Evolutionary conservation across 495 filamentous ascomycete genomes (phyloP).

Genomic region (Aspergillus kassunensis): DNA sequence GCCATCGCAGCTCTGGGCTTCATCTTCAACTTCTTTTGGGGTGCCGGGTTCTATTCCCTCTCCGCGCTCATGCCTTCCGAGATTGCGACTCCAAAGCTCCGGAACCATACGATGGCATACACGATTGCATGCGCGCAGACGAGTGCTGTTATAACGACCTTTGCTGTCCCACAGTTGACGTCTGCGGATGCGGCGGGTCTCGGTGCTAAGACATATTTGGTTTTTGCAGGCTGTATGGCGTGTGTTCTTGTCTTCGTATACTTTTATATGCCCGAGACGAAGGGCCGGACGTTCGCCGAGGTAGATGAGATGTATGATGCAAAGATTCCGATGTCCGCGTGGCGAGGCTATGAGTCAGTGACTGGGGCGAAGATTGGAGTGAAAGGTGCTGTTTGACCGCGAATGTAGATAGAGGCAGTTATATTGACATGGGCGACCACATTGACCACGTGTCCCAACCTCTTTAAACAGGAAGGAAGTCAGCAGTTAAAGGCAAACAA

Average conservation of each 20-base stretch:
- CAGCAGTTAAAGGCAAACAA: too few relatives aligned
- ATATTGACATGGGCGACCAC: too few relatives aligned
- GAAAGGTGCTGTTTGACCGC: too few relatives aligned
- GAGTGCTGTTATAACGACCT: constrained; percentile 34
- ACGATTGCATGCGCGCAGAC: constrained; percentile 36
- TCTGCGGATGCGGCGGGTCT: constrained; percentile 36
- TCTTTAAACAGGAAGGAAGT: too few relatives aligned
- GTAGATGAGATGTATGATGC: constrained; percentile 54
- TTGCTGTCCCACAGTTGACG: constrained; percentile 35
- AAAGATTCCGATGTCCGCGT: constrained; percentile 40
- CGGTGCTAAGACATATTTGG: constrained; percentile 35
- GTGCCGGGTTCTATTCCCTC: constrained; percentile 32
- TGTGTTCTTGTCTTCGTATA: constrained; percentile 46
- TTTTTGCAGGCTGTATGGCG: constrained; percentile 38
- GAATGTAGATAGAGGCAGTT: too few relatives aligned
- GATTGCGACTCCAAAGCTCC: constrained; percentile 39
- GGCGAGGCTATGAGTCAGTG: constrained; percentile 31
- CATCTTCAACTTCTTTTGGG: constrained; percentile 33
- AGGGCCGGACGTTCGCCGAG: constrained; percentile 48
- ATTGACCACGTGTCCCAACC: too few relatives aligned
- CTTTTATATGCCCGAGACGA: constrained; percentile 50
- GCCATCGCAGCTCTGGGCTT: constrained; percentile 30
- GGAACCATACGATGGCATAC: constrained; percentile 39
- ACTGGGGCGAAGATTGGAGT: background rate
- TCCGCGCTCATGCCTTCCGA: constrained; percentile 37